These are phyloP conservation scores for Kickxella alabastrina DNA, from an alignment of 192 early-diverging fungal genomes.

Conservation along the genomic window DNA sequence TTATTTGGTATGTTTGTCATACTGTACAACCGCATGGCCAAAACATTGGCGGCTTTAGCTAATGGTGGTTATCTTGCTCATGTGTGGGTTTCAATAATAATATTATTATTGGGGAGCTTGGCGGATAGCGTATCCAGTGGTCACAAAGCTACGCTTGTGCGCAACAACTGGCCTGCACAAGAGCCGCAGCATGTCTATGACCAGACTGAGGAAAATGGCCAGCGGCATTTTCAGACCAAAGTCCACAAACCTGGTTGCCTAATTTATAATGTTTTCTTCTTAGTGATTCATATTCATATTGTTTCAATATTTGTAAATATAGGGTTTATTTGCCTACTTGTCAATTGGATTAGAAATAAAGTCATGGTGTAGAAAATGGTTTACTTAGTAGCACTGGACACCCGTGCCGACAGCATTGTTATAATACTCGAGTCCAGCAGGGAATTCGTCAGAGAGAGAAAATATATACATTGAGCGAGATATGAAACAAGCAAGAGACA, in stretches of 20 bases:
- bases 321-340: neutral
- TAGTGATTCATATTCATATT: neutral
- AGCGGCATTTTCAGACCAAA: constrained; percentile 5
- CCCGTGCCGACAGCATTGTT: constrained; percentile 38
- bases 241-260: neutral
- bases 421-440: constrained; percentile 34
- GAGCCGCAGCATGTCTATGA: constrained; percentile 1
- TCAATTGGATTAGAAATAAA: neutral
- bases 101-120: no score
- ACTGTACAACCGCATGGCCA: no score
- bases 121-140: no score
- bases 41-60: no score
- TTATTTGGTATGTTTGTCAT: no score
- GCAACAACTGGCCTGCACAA: neutral
- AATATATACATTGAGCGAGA: neutral
- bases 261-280: neutral
- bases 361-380: neutral
- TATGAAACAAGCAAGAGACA: neutral
- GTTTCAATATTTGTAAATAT: neutral
- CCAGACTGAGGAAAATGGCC: neutral
- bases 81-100: no score
- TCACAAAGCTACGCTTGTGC: no score
- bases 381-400: constrained; percentile 29
- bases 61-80: no score
- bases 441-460: constrained; percentile 10